A percentile compares a stretch with the other conserved stretches of the same genome.
phyloP scores from a whole-genome alignment of 2,329 filamentous ascomycete genomes.

The Verticillium tricorpus region DNA sequence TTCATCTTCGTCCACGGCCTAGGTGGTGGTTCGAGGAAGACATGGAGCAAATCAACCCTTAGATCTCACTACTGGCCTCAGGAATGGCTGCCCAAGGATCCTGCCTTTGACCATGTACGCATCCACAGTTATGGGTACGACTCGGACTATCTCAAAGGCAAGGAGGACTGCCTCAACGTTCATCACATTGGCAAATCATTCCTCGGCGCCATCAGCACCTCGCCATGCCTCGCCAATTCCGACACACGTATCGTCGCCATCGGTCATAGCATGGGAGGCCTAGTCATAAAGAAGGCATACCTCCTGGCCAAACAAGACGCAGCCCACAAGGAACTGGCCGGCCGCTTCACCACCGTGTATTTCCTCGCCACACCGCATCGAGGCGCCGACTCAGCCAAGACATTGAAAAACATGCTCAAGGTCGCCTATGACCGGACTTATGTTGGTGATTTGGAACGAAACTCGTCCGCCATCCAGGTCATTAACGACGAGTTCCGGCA shows the following conservation, averaged over 20 bases:
- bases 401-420: slow-evolving; percentile 19
- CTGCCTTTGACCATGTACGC: slow-evolving; percentile 19
- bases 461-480: slow-evolving; percentile 14
- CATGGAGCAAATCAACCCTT: slow-evolving; percentile 25
- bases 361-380: slow-evolving; percentile 23
- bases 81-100: slow-evolving; percentile 28
- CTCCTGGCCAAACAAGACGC: slow-evolving; percentile 16
- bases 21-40: slow-evolving; percentile 30
- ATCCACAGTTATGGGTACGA: slow-evolving; percentile 29
- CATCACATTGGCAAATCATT: slow-evolving; percentile 27
- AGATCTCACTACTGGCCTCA: slow-evolving; percentile 30
- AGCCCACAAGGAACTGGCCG: slow-evolving; percentile 9
- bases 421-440: slow-evolving; percentile 13
- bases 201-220: slow-evolving; percentile 18
- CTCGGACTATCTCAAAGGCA: slow-evolving; percentile 22
- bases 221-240: slow-evolving; percentile 13
- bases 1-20: slow-evolving; percentile 35
- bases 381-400: slow-evolving; percentile 21
- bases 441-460: slow-evolving; percentile 16
- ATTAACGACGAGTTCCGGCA: slow-evolving; percentile 22
- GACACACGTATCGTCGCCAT: slow-evolving; percentile 22
- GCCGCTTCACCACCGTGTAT: slow-evolving; percentile 16
- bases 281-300: slow-evolving; percentile 26
- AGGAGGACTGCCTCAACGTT: slow-evolving; percentile 21
- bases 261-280: slow-evolving; percentile 24